Conservation (phyloP, 2,329 filamentous ascomycete species). For the Trichophyton schoenleinii region DNA sequence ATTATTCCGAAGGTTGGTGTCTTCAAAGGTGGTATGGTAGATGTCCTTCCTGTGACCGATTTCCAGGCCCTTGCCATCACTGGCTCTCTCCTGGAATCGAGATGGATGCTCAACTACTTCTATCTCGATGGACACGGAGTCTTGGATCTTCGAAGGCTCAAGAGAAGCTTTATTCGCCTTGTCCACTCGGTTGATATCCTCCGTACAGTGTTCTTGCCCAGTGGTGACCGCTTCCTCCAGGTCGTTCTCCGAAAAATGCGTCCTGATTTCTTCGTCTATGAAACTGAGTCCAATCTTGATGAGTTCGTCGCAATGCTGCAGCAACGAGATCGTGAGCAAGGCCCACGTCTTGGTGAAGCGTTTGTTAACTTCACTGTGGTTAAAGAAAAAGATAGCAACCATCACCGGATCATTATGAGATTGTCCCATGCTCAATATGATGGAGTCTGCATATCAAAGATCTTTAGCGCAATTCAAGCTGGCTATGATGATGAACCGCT, state of each 20-base stretch:
- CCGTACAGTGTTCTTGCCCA: constrained; percentile 51
- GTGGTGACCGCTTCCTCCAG: constrained; percentile 40
- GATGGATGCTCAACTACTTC: constrained; percentile 52
- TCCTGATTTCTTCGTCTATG: constrained; percentile 38
- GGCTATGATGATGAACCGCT: constrained; percentile 35
- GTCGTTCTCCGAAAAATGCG: constrained; percentile 47
- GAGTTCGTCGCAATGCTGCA: constrained; percentile 44
- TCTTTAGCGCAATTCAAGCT: constrained; percentile 48
- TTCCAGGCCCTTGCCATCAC: constrained; percentile 47
- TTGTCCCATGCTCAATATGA: constrained; percentile 60
- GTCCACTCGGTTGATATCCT: constrained; percentile 52
- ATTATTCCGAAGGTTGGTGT: constrained; percentile 38
- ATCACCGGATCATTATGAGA: constrained; percentile 36
- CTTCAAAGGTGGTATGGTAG: constrained; percentile 35
- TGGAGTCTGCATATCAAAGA: constrained; percentile 51
- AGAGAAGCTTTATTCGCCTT: constrained; percentile 36
- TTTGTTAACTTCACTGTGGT: constrained; percentile 50
- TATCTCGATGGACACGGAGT: constrained; percentile 44
- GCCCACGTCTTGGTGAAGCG: constrained; percentile 46
- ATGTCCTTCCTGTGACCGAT: constrained; percentile 43
- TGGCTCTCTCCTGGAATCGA: constrained; percentile 43
- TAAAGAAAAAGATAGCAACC: constrained; percentile 21
- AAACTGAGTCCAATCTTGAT: constrained; percentile 41
- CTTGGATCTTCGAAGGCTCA: constrained; percentile 35
- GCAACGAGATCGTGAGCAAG: constrained; percentile 43